Conservation (phyloP, 495 filamentous ascomycete genomes). For the Penicillium lagena region DNA sequence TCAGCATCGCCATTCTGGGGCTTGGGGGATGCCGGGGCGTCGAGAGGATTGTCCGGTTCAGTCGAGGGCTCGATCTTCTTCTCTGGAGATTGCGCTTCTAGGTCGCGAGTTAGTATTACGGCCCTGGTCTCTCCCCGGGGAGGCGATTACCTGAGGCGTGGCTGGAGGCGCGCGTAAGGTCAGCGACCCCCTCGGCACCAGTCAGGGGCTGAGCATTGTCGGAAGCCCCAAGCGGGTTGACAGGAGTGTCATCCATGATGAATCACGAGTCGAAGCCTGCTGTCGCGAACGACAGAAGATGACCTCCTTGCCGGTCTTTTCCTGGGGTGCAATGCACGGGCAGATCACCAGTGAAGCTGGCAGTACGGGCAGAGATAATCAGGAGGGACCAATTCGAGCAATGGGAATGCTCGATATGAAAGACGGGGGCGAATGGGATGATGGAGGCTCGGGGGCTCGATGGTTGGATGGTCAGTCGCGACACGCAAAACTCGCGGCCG, state of each 20-base stretch:
- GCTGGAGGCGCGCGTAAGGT: constrained; percentile 18
- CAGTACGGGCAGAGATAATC: background rate
- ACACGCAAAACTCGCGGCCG: background rate
- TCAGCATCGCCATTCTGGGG: constrained; percentile 58
- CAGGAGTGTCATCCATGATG: constrained; percentile 35
- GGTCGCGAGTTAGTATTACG: constrained; percentile 10
- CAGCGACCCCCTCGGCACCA: constrained; percentile 21
- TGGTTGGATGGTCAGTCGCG: background rate
- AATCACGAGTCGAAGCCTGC: constrained; percentile 17
- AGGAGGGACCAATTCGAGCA: background rate
- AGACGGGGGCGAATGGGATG: background rate
- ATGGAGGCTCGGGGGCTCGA: background rate
- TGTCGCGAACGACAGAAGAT: constrained; percentile 30
- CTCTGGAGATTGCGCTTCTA: constrained; percentile 27
- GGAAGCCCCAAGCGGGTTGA: constrained; percentile 16
- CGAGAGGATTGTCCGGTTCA: constrained; percentile 72
- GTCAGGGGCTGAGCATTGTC: constrained; percentile 23
- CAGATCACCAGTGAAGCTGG: background rate
- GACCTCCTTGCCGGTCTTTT: constrained; percentile 24
- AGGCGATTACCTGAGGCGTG: constrained; percentile 20
- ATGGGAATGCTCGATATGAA: background rate
- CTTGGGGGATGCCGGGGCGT: constrained; percentile 74
- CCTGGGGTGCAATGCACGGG: background rate
- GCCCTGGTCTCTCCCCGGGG: too few relatives aligned
- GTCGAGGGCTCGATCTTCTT: constrained; percentile 16